These are phyloP conservation scores for Penicillium soppii DNA, from an alignment of 495 filamentous ascomycete genomes.

Conservation along the genomic window DNA sequence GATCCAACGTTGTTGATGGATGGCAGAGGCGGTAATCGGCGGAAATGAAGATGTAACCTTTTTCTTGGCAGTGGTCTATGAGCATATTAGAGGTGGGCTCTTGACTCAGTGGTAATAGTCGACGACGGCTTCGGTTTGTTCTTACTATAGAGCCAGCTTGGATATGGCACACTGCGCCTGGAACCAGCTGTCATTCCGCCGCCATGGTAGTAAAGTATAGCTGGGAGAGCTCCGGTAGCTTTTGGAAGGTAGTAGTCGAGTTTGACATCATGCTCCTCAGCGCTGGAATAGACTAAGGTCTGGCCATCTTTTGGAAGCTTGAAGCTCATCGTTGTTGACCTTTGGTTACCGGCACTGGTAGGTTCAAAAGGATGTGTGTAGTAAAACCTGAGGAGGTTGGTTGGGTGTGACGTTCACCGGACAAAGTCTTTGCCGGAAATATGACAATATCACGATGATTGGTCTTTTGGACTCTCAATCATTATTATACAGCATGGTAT, in stretches of 20 bases:
- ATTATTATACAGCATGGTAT: too few species aligned
- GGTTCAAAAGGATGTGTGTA: too few species aligned
- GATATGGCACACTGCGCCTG: conserved; percentile 18
- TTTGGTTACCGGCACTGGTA: too few species aligned
- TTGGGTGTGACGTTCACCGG: too few species aligned
- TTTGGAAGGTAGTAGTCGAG: conserved; percentile 30
- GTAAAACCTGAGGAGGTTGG: too few species aligned
- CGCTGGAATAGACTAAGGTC: conserved; percentile 25
- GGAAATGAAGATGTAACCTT: conserved; percentile 26
- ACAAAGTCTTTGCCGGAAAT: too few species aligned
- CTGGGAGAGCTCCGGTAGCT: conserved; percentile 18
- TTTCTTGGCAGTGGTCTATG: conserved; percentile 22
- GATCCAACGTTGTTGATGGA: conserved; percentile 24
- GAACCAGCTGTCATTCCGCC: conserved; percentile 37
- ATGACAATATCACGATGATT: too few species aligned
- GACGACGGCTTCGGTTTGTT: too few species aligned
- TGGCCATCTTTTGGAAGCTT: conserved; percentile 6
- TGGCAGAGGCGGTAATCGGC: conserved; percentile 33
- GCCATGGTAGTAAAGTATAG: conserved; percentile 38
- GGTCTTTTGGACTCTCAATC: too few species aligned
- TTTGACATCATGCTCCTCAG: conserved; percentile 32
- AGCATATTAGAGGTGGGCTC: not conserved
- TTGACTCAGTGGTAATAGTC: not conserved
- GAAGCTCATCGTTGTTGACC: too few species aligned
- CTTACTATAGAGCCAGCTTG: conserved; percentile 19